Percentiles rank a stretch among this genome's conserved stretches.
These are phyloP conservation scores for Haplosporangium sp. DNA, from an alignment of 371 early-diverging fungal genomes.

Conservation along the genomic window DNA sequence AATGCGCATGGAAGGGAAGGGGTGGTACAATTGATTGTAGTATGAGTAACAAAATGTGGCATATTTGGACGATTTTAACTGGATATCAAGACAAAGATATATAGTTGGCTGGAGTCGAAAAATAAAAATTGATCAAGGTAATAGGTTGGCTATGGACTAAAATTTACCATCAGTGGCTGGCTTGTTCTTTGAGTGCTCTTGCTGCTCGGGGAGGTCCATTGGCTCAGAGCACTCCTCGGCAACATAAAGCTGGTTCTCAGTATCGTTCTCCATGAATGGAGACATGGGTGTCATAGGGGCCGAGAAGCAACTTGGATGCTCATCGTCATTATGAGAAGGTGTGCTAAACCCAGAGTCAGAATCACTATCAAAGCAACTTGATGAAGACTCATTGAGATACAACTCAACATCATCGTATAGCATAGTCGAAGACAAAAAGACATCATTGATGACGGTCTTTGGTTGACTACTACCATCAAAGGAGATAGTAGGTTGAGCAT, in stretches of 20 bases:
- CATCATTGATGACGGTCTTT: conserved; percentile 57
- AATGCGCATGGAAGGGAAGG: conserved; percentile 8
- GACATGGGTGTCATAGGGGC: conserved; percentile 57
- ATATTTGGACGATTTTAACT: conserved; percentile 2
- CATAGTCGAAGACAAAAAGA: conserved; percentile 55
- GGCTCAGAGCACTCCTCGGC: conserved; percentile 29
- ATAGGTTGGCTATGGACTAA: neutral
- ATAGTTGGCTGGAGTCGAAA: conserved; percentile 4
- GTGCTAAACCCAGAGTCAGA: conserved; percentile 55
- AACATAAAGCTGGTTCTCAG: conserved; percentile 45
- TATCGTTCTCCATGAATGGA: conserved; percentile 51
- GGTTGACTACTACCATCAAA: conserved; percentile 45
- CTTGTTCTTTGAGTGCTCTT: conserved; percentile 19
- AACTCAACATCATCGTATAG: conserved; percentile 52
- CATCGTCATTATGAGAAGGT: conserved; percentile 41
- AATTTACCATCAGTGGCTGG: conserved; percentile 36
- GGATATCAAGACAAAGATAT: neutral
- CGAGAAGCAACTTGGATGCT: conserved; percentile 40
- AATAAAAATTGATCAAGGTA: conserved; percentile 3
- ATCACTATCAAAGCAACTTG: conserved; percentile 52
- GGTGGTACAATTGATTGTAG: neutral
- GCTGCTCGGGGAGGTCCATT: conserved; percentile 20
- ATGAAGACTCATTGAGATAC: conserved; percentile 42
- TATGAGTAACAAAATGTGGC: conserved; percentile 2
- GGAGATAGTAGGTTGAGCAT: conserved; percentile 48